These are phyloP conservation scores for Syzygium oleosum DNA, from an alignment of 345 rosid genomes.

Conservation along the genomic window DNA sequence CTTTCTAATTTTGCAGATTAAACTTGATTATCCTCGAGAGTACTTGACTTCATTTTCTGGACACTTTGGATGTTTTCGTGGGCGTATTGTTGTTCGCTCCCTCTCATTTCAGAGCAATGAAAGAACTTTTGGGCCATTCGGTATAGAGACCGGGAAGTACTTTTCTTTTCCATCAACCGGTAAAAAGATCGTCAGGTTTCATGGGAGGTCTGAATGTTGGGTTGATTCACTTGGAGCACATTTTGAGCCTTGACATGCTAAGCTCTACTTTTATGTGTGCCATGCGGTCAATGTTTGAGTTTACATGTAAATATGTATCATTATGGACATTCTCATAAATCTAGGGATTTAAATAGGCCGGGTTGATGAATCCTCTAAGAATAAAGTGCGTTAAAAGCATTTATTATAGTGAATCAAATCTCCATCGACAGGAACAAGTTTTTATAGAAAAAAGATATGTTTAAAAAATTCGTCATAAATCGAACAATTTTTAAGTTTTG, in stretches of 20 bases:
- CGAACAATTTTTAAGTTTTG: too few species aligned
- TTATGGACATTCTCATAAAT: too few species aligned
- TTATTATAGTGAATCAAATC: too few species aligned
- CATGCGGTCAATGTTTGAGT: too few species aligned
- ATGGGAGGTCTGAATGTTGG: neutral
- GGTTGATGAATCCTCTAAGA: too few species aligned
- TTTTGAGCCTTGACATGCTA: neutral
- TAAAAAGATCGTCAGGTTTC: neutral
- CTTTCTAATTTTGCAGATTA: neutral
- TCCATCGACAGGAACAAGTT: too few species aligned
- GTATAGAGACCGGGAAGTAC: neutral
- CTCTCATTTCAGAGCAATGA: slow-evolving; percentile 1
- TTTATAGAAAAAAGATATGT: too few species aligned
- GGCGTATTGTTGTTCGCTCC: neutral
- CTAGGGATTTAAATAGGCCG: too few species aligned
- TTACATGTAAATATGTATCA: too few species aligned
- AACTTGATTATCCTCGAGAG: neutral
- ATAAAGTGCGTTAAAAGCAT: too few species aligned
- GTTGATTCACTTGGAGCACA: neutral
- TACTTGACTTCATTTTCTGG: neutral
- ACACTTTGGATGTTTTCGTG: neutral
- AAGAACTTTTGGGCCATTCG: neutral
- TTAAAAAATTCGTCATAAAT: too few species aligned
- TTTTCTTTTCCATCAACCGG: neutral
- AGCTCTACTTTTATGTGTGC: too few species aligned